A percentile compares a stretch with the other conserved stretches of the same genome.
Evolutionary conservation across 2,329 filamentous ascomycete species (phyloP).

Genomic region (Coleophoma crateriformis): DNA sequence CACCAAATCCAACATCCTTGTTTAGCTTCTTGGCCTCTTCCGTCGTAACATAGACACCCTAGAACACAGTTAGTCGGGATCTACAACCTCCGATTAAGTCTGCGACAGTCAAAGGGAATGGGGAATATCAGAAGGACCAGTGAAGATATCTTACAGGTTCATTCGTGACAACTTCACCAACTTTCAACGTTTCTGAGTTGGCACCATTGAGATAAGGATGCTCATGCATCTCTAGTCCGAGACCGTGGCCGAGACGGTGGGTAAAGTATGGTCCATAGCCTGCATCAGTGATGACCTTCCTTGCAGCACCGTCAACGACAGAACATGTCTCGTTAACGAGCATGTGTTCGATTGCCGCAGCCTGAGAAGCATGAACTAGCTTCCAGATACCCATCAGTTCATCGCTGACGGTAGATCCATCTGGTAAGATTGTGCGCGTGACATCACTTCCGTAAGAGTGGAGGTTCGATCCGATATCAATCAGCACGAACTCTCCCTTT

Average conservation of each 20-base stretch:
- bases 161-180: conserved; percentile 57
- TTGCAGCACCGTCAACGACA: conserved; percentile 52
- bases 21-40: conserved; percentile 23
- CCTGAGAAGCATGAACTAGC: conserved; percentile 53
- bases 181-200: conserved; percentile 41
- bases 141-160: conserved; percentile 37
- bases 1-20: conserved; percentile 45
- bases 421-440: conserved; percentile 46
- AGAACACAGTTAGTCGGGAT: background rate
- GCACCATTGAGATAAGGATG: conserved; percentile 60
- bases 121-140: no score
- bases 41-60: conserved; percentile 47
- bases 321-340: conserved; percentile 47
- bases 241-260: conserved; percentile 56
- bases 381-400: conserved; percentile 47
- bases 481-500: conserved; percentile 50
- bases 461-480: conserved; percentile 53
- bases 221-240: conserved; percentile 61
- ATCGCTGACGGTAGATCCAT: conserved; percentile 8
- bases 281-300: conserved; percentile 40
- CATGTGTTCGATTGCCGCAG: conserved; percentile 45
- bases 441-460: conserved; percentile 58
- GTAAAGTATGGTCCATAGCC: conserved; percentile 52
- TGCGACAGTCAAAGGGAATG: no score
- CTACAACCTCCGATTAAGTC: background rate